Percentiles rank a stretch among this genome's conserved stretches.
These are phyloP conservation scores for Trichoderma sp. DNA, from an alignment of 2,329 filamentous ascomycete genomes.

Conservation along the genomic window DNA sequence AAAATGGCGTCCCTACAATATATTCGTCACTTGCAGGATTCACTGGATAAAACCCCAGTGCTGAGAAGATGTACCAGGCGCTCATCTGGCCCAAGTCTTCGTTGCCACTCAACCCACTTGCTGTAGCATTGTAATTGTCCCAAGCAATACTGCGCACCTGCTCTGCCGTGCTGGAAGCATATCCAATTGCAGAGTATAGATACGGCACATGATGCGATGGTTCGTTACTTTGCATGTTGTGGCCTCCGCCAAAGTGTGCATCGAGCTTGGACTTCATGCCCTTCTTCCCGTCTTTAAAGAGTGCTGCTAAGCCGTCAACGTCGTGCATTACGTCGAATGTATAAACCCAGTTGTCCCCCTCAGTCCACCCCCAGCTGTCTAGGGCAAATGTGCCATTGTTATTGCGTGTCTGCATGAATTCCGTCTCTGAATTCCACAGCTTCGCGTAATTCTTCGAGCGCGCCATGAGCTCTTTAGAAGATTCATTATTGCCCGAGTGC, in stretches of 20 bases:
- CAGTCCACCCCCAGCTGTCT: conserved; percentile 49
- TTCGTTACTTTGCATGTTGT: conserved; percentile 52
- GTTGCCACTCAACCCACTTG: conserved; percentile 48
- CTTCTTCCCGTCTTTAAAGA: conserved; percentile 40
- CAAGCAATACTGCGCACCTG: conserved; percentile 33
- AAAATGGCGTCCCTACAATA: conserved; percentile 48
- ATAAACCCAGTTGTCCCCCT: conserved; percentile 53
- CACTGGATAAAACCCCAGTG: conserved; percentile 50
- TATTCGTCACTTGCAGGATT: conserved; percentile 49
- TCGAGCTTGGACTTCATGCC: conserved; percentile 47
- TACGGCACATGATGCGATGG: conserved; percentile 52
- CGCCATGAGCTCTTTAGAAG: conserved; percentile 36
- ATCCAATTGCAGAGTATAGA: conserved; percentile 47
- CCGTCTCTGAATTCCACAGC: conserved; percentile 46
- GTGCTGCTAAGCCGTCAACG: conserved; percentile 41
- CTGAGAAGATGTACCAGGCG: conserved; percentile 51
- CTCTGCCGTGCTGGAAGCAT: conserved; percentile 42
- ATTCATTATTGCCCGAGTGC: conserved; percentile 39
- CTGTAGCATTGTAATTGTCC: conserved; percentile 48
- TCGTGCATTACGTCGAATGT: conserved; percentile 53
- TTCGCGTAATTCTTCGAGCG: conserved; percentile 45
- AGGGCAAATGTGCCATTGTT: conserved; percentile 49
- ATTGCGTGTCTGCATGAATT: conserved; percentile 52
- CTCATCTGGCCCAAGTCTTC: conserved; percentile 55
- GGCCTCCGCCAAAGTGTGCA: conserved; percentile 46